phyloP scores from a whole-genome alignment of 306 rosid species.

The Vigna trinervia region DNA sequence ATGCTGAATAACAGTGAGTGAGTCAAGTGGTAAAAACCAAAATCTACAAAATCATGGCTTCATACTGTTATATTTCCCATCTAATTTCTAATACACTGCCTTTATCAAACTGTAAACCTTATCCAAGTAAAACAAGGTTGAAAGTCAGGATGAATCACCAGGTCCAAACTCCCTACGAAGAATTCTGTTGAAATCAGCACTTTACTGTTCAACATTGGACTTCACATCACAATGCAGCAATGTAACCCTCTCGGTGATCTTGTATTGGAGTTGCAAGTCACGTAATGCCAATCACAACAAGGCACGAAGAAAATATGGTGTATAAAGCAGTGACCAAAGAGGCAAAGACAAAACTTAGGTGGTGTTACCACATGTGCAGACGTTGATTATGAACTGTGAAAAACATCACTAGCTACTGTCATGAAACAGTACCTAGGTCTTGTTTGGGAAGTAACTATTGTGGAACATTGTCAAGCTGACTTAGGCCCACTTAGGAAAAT shows the following conservation, averaged over 20 bases:
- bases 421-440: background rate
- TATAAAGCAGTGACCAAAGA: constrained; percentile 15
- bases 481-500: background rate
- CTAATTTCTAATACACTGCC: too few relatives aligned
- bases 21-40: constrained; percentile 29
- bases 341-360: background rate
- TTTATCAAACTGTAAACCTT: too few relatives aligned
- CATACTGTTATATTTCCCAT: too few relatives aligned
- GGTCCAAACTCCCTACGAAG: background rate
- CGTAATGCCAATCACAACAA: background rate
- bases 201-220: constrained; percentile 19
- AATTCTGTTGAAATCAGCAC: background rate
- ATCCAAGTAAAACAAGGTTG: too few relatives aligned
- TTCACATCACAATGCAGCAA: background rate
- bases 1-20: background rate
- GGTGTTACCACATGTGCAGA: background rate
- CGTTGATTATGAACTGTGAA: background rate
- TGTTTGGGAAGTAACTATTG: background rate
- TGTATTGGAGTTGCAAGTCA: background rate
- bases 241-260: background rate
- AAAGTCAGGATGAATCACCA: too few relatives aligned
- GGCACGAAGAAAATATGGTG: background rate
- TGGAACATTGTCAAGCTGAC: background rate
- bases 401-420: background rate
- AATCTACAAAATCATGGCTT: background rate